Evolutionary conservation across 176 grass and related monocot species (phyloP), one percentile per base, ranked within the genome.

Genomic region (Oryza nivara): DNA sequence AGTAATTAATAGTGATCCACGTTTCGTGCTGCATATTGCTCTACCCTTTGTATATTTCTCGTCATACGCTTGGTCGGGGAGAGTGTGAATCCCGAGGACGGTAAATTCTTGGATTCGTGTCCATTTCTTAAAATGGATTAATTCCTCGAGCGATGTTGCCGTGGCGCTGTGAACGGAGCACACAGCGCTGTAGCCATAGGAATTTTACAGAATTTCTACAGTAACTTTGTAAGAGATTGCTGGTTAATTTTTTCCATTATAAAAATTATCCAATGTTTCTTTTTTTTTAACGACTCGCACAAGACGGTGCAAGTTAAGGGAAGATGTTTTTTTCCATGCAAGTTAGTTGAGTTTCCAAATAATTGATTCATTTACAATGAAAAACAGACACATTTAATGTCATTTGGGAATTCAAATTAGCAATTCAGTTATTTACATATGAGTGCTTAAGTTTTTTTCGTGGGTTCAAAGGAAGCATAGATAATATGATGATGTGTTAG

Each of bases 1-100:
- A 68, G 74, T 79, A 74, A 77, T 87, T 76, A 90, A 83, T 83
- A 63, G 73, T 28, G 84, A 90, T 90, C 88, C 84, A 75, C 84
- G 68, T 79, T 90, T 86, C 79, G 74, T 90, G 84, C 88, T 83
- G 88, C 71, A 41, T 75, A 76, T 76, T 76, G 88, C 88, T 48
- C 73, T 48, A 78, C 32, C 16, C 46, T 69, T 68, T 51, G 26
- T 69, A 49, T 80, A 75, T 36, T 73, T 77, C 73, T 35, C 41
- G 17, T 67, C 76, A 48, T 58, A 80, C 69, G 28, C 68, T 86
- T 90, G 88, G 88, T 74, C 60, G 36, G 67, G 26, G 34, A 28
- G 7, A 7, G 67, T 7, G 47, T 43, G 78, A 78, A 90, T 86
- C 88, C 83, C 79, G 74, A 90, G 73, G 36, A 36, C 26, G 36